These are phyloP conservation scores for Aspergillus viridinutans DNA, from an alignment of 2,329 filamentous ascomycete species.

Conservation along the genomic window DNA sequence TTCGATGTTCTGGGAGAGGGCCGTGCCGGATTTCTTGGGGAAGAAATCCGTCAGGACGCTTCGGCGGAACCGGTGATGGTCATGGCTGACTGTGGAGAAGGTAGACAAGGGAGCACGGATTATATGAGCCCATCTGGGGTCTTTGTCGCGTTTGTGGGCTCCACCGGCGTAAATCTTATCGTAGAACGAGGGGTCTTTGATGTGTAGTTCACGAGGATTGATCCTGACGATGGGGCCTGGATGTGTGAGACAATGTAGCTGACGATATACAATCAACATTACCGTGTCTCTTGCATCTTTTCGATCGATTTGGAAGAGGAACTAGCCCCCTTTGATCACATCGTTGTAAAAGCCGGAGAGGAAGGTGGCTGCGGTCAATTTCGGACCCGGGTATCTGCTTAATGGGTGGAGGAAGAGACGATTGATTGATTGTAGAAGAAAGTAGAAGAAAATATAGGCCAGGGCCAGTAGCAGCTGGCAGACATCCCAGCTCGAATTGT, in stretches of 20 bases:
- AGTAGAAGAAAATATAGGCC: no score
- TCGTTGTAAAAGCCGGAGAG: conserved; percentile 29
- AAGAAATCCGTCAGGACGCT: conserved; percentile 43
- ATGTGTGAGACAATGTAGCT: background rate
- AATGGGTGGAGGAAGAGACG: conserved; percentile 29
- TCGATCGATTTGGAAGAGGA: conserved; percentile 21
- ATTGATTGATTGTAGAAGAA: conserved; percentile 8
- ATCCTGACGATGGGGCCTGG: conserved; percentile 36
- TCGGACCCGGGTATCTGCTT: conserved; percentile 30
- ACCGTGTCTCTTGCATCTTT: conserved; percentile 27
- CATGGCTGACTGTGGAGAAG: conserved; percentile 35
- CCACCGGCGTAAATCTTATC: conserved; percentile 28
- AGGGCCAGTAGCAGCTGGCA: no score
- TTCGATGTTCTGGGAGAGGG: conserved; percentile 34
- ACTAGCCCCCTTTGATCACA: conserved; percentile 18
- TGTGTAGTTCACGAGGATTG: conserved; percentile 35
- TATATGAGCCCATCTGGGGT: conserved; percentile 8
- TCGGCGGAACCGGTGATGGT: conserved; percentile 41
- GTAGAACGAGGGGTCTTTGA: conserved; percentile 31
- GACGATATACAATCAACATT: background rate
- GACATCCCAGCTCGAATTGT: no score
- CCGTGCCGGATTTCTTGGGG: conserved; percentile 35
- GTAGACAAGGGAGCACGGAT: conserved; percentile 12
- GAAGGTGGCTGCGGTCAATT: conserved; percentile 23
- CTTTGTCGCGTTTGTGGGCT: conserved; percentile 21